Evolutionary conservation across 495 filamentous ascomycete genomes (phyloP).

Genomic region (Tetracladium setigerum): DNA sequence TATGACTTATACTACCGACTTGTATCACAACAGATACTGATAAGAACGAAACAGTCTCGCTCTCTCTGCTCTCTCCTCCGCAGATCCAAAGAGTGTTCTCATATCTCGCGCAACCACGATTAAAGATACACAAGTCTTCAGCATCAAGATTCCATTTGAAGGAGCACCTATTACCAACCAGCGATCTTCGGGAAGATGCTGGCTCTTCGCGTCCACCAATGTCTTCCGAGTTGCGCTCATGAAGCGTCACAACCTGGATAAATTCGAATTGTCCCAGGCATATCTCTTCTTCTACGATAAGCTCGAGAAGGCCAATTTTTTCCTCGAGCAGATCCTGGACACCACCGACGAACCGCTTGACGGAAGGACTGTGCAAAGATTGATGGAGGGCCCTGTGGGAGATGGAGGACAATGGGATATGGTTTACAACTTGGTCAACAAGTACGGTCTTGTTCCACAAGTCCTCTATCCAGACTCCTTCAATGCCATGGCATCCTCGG

Average conservation of each 20-base stretch:
- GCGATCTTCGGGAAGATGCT: slow-evolving; percentile 70
- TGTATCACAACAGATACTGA: background rate
- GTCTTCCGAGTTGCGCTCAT: slow-evolving; percentile 80
- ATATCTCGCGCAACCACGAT: slow-evolving; percentile 47
- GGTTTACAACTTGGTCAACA: slow-evolving; percentile 76
- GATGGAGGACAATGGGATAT: slow-evolving; percentile 94
- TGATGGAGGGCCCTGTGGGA: slow-evolving; percentile 57
- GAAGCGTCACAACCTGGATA: slow-evolving; percentile 65
- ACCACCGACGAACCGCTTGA: slow-evolving; percentile 62
- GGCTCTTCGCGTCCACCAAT: slow-evolving; percentile 84
- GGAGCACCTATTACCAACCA: slow-evolving; percentile 83
- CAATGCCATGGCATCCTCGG: slow-evolving; percentile 60
- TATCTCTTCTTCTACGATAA: slow-evolving; percentile 97
- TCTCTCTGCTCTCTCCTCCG: slow-evolving; percentile 54
- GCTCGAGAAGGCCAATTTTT: slow-evolving; percentile 84
- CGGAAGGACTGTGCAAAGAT: slow-evolving; percentile 56
- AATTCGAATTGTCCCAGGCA: slow-evolving; percentile 77
- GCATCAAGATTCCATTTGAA: slow-evolving; percentile 73
- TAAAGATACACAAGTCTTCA: slow-evolving; percentile 70
- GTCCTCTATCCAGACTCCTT: slow-evolving; percentile 70
- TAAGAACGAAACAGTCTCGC: slow-evolving; percentile 42
- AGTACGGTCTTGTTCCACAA: slow-evolving; percentile 81
- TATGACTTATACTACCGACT: background rate
- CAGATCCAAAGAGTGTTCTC: slow-evolving; percentile 46
- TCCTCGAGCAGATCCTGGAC: slow-evolving; percentile 73